Percentiles rank a stretch among this genome's conserved stretches.
Conservation (phyloP, 1,284 basidiomycete species). For the Sporisorium reilianum region DNA sequence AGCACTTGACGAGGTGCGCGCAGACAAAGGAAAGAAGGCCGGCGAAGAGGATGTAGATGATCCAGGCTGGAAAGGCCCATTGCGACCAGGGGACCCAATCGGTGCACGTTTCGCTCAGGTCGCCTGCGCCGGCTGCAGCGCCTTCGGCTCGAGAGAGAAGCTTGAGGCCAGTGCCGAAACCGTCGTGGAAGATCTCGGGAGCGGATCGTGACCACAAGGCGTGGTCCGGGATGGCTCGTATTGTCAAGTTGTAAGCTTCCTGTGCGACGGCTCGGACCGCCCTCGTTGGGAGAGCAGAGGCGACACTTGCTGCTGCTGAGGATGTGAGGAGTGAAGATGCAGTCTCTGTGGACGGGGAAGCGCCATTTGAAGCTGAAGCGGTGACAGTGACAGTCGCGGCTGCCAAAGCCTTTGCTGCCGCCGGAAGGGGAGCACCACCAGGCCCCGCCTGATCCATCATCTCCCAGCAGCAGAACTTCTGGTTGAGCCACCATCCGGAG, state of each 20-base stretch:
- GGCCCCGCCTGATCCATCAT: conserved; percentile 65
- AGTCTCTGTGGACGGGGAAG: background rate
- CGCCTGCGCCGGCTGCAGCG: conserved; percentile 13
- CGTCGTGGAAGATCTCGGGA: conserved; percentile 74
- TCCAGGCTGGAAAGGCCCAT: conserved; percentile 80
- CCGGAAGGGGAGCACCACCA: conserved; percentile 52
- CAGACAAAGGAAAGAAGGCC: conserved; percentile 67
- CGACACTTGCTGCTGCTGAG: conserved; percentile 9
- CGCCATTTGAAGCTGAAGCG: conserved; percentile 10
- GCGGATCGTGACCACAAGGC: conserved; percentile 30
- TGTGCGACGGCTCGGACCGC: conserved; percentile 1
- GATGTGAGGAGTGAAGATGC: conserved; percentile 10
- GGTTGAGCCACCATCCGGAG: conserved; percentile 98
- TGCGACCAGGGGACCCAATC: conserved; percentile 94
- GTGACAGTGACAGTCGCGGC: conserved; percentile 45
- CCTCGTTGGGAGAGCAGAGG: background rate
- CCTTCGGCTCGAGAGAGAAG: conserved; percentile 29
- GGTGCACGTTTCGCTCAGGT: conserved; percentile 78
- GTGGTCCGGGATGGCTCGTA: conserved; percentile 24
- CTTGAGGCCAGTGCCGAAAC: conserved; percentile 26
- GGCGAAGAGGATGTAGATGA: conserved; percentile 88
- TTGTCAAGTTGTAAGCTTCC: conserved; percentile 32
- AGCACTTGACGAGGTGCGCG: conserved; percentile 87
- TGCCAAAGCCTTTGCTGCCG: conserved; percentile 40
- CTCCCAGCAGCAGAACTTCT: conserved; percentile 98